Evolutionary conservation across 306 rosid species (phyloP), one percentile per base, ranked within the genome.

Genomic region (Comarum palustre): DNA sequence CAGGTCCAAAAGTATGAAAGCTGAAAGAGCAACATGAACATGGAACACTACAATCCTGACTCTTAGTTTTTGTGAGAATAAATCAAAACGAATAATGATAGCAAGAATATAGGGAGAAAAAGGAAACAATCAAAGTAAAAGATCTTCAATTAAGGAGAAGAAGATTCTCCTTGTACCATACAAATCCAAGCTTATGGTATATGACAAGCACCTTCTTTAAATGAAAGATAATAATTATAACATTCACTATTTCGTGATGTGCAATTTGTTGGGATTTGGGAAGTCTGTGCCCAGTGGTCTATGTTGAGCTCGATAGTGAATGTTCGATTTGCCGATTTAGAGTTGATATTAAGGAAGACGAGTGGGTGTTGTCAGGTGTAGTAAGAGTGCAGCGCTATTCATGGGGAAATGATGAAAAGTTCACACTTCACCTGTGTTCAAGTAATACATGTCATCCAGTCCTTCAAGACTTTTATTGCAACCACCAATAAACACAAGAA

Each of bases 391-490:
- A 5, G 6, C 15, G 15, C n/a, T 27, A 25, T 25, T 27, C 36
- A 22, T 57, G 63, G 19, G 31, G 27, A 24, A 11, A 25, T 31
- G 59, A 66, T 64, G 60, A 29, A 72, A 65, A 70, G 48, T 73
- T 58, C 69, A 66, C 62, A 64, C 25, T 65, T 75, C 78, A 95
- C 99, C 99, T 88, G 99, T 95, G 84, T 90, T 24, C 43, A 95
- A 81, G 86, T 80, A 92, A 90, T 79, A 92, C 96, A 95, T 88
- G 78, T 95, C 99, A 66, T 86, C 97, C 59, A 95, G 80, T 65
- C 96, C 99, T 86, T 95, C 99, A 52, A 95, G 97, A 82, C 84
- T 86, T 78, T 87, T 95, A 81, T 90, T 95, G 86, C 99, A 95
- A 82, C 99, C 99, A 66, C 99, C 99, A 5, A 95, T 74, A 79